phyloP scores from a whole-genome alignment of 495 filamentous ascomycete species.

The Tirmania nivea region DNA sequence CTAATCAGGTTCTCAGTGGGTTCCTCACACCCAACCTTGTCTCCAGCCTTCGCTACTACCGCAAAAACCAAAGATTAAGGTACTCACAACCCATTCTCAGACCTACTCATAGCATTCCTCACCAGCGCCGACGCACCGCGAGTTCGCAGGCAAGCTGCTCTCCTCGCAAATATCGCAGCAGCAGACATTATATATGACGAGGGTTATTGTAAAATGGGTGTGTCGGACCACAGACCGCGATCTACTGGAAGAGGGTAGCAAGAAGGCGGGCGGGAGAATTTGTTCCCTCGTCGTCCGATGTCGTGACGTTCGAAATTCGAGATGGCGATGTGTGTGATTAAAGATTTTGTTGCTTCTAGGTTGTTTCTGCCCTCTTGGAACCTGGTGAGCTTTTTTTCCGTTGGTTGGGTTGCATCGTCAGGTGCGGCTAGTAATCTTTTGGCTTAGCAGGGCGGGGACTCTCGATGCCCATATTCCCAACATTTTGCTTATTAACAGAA shows the following conservation, averaged over 20 bases:
- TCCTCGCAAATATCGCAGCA: conserved; percentile 13
- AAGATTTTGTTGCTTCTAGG: too few species aligned
- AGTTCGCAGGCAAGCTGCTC: conserved; percentile 5
- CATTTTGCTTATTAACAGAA: not conserved
- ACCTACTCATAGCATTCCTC: conserved; percentile 7
- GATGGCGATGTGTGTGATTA: too few species aligned
- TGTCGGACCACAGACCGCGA: not conserved
- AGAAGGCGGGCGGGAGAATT: too few species aligned
- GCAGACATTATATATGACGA: conserved; percentile 13
- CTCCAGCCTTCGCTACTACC: too few species aligned
- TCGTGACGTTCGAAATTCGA: too few species aligned
- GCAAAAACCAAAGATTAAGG: not conserved
- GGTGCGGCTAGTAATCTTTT: not conserved
- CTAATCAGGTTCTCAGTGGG: not conserved
- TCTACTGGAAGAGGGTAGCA: too few species aligned
- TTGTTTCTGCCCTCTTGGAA: too few species aligned
- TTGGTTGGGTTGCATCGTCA: not conserved
- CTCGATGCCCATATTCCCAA: not conserved
- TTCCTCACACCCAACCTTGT: too few species aligned
- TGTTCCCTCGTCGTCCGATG: too few species aligned
- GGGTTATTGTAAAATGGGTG: not conserved
- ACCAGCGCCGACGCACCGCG: conserved; percentile 7
- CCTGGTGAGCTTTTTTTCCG: not conserved
- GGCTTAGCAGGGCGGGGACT: not conserved
- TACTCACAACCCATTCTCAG: conserved; percentile 14